phyloP scores from a whole-genome alignment of 2,329 filamentous ascomycete species.

The Rhinocladiella similis region DNA sequence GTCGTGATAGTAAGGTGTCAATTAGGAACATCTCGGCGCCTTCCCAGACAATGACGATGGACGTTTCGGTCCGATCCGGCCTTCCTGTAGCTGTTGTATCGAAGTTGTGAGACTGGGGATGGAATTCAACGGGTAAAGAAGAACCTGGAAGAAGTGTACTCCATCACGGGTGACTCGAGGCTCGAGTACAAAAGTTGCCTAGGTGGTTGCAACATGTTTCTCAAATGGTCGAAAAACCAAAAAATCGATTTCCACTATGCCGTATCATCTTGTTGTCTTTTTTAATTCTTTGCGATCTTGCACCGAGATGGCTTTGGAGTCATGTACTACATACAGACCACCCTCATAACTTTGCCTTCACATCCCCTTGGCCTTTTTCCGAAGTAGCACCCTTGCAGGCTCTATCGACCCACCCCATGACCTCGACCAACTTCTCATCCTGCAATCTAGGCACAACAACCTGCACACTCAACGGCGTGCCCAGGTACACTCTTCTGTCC shows the following conservation, averaged over 20 bases:
- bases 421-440: constrained; percentile 54
- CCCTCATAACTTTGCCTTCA: too few relatives aligned
- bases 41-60: background rate
- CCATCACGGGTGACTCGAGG: too few relatives aligned
- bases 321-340: too few relatives aligned
- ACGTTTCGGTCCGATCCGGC: background rate
- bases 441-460: constrained; percentile 56
- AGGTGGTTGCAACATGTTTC: too few relatives aligned
- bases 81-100: background rate
- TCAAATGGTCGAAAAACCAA: too few relatives aligned
- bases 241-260: too few relatives aligned
- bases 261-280: too few relatives aligned
- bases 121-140: too few relatives aligned
- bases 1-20: background rate
- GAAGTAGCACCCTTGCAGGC: constrained; percentile 34
- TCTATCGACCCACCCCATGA: constrained; percentile 56
- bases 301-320: too few relatives aligned
- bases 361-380: constrained; percentile 3
- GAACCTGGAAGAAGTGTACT: too few relatives aligned
- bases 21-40: background rate
- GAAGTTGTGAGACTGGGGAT: background rate
- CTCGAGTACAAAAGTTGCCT: too few relatives aligned
- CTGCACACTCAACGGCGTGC: constrained; percentile 57
- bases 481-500: constrained; percentile 55
- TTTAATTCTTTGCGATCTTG: too few relatives aligned